phyloP scores from a whole-genome alignment of 352 stramenopile species.

The Globisporangium cystogenes region DNA sequence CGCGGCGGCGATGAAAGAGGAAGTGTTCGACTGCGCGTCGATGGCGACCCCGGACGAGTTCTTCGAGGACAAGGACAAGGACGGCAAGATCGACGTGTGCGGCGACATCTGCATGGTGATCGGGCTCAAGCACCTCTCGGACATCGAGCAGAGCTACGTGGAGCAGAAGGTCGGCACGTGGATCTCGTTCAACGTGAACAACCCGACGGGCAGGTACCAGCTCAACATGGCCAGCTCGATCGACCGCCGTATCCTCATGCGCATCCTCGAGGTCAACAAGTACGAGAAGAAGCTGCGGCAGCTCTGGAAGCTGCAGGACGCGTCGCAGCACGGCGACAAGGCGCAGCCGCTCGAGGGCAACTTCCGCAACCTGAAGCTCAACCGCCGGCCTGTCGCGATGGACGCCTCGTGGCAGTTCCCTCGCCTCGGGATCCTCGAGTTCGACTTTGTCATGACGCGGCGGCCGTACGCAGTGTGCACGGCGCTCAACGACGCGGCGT shows the following conservation, averaged over 20 bases:
- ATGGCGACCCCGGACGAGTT: conserved; percentile 56
- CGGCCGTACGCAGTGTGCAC: conserved; percentile 52
- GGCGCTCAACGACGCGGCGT: conserved; percentile 51
- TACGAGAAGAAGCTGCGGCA: conserved; percentile 43
- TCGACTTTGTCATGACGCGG: conserved; percentile 65
- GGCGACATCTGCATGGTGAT: conserved; percentile 75
- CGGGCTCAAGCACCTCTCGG: conserved; percentile 54
- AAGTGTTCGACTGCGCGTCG: conserved; percentile 50
- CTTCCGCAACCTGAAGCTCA: conserved; percentile 62
- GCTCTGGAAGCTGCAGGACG: conserved; percentile 54
- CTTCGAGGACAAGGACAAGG: conserved; percentile 76
- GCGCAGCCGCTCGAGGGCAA: conserved; percentile 32
- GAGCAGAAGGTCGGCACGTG: conserved; percentile 72
- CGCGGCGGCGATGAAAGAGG: conserved; percentile 15
- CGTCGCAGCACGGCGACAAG: conserved; percentile 41
- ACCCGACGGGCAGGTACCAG: conserved; percentile 59
- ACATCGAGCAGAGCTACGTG: conserved; percentile 63
- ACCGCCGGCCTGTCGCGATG: conserved; percentile 52
- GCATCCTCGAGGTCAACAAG: conserved; percentile 63
- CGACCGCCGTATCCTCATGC: conserved; percentile 68
- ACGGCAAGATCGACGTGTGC: conserved; percentile 78
- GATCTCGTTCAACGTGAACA: conserved; percentile 70
- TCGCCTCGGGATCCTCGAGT: conserved; percentile 55
- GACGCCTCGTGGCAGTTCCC: conserved; percentile 54
- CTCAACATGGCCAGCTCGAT: conserved; percentile 69